Evolutionary conservation across 345 rosid species (phyloP), one percentile per base, ranked within the genome.

Genomic region (Populus tremula): DNA sequence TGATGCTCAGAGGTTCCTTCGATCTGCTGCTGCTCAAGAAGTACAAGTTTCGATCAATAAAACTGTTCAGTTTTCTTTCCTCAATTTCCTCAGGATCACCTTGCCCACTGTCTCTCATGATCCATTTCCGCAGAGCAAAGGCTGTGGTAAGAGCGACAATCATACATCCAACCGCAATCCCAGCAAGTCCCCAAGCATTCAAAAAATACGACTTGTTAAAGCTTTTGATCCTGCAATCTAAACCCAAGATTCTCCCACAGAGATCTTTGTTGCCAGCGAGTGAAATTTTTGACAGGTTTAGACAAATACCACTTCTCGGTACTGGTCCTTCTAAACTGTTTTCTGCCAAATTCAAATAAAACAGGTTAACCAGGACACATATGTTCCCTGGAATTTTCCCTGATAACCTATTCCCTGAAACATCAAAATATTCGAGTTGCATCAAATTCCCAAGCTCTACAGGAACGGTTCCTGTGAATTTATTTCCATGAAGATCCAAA

Each of bases 1-100:
- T 93, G 84, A 96, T 96, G 86, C 97, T 91, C 83, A 91, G 77
- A 9, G 98, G 98, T 77, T 91, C 99, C 80, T 74, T 90, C 9
- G 97, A 92, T 71, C 90, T 84, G 90, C 97, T 88, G 64, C 64
- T 89, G 41, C 88, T 89, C 33, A 88, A 72, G 81, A 86, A 91
- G 73, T 87, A 92, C 14, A 96, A 86, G 64, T 90, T 85, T 35
- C 80, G 87, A 69, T 87, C 91, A 6, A 81, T 69, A 59, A 87
- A 91, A 54, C 89, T 86, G 75, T 80, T 88, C 11, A 89, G 76
- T 27, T 89, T 83, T 73, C 85, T 87, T 72, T 83, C 97, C 76
- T 84, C 92, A n/a, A 50, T 80, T 20, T 89, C 90, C 80, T 87
- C 85, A 2, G 80, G 67, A 72, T 86, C 89, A 65, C 82, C 70